Evolutionary conservation across 2,329 filamentous ascomycete species (phyloP).

Genomic region (Curvularia spicifera): DNA sequence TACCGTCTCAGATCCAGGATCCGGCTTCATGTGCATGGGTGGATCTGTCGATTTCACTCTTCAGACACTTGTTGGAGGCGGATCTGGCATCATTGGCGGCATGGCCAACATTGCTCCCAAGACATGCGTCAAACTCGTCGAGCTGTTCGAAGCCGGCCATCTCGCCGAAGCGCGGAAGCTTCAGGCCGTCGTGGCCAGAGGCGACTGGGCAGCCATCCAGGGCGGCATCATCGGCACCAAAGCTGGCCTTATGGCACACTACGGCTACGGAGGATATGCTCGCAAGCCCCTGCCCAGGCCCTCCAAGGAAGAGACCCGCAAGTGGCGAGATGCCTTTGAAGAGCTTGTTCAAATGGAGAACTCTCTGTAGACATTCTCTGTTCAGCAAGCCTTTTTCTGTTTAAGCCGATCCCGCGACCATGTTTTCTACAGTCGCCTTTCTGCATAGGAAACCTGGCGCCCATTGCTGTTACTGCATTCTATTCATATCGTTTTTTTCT

Average conservation of each 20-base stretch:
- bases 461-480: not conserved
- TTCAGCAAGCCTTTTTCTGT: not conserved
- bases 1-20: slow-evolving; percentile 47
- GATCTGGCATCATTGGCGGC: slow-evolving; percentile 74
- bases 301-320: slow-evolving; percentile 50
- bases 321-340: slow-evolving; percentile 53
- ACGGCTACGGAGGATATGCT: slow-evolving; percentile 69
- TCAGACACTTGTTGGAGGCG: slow-evolving; percentile 72
- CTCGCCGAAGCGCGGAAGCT: slow-evolving; percentile 66
- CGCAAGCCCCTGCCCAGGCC: slow-evolving; percentile 63
- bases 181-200: slow-evolving; percentile 69
- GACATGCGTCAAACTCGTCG: slow-evolving; percentile 66
- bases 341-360: slow-evolving; percentile 55
- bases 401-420: not conserved
- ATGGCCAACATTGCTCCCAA: slow-evolving; percentile 74
- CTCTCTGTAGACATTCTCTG: slow-evolving; percentile 29
- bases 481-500: slow-evolving; percentile 2
- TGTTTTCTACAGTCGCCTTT: not conserved
- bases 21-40: slow-evolving; percentile 72
- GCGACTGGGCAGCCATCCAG: slow-evolving; percentile 73
- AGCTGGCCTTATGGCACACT: slow-evolving; percentile 66
- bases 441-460: not conserved
- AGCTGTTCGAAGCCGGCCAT: slow-evolving; percentile 66
- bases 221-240: slow-evolving; percentile 74
- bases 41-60: slow-evolving; percentile 77